Base-by-base conservation (phyloP, 306 rosid genomes). In the Ziziphus jujuba region DNA sequence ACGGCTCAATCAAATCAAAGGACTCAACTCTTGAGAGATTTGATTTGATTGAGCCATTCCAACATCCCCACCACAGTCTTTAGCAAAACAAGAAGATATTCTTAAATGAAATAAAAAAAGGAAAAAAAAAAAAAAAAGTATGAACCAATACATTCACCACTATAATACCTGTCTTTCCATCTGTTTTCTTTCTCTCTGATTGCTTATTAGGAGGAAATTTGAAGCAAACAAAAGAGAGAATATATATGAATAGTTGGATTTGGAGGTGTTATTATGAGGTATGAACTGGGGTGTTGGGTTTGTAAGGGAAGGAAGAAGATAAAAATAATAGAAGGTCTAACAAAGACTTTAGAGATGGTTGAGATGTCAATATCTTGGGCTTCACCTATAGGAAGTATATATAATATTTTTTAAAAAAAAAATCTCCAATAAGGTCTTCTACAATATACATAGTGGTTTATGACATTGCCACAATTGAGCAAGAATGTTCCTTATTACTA, bases 1-100 rank as follows among this genome's bases (percentile, higher is more conserved):
- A 81, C 93, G 91, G 84, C 95, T 88, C 91, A 88, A 91, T 88
- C 92, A 86, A 40, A 91, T 47, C 64, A 84, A 91, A 88, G 65
- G 81, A 84, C 88, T 81, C 83, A 61, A 58, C 35, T 34, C 65
- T 25, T 50, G 79, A 66, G 89, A 84, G 80, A 82, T 88, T 88
- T 88, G 72, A 81, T 88, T 88, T 83, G 91, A 84, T 88, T 88
- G 91, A 91, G 55, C 79, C 69, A 70, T 83, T 66, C 97, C 97
- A 91, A 91, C 83, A 86, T 86, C 93, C 1, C 38, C 55, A 19
- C 8, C 22, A 31, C 59, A 45, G 9, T 63, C 16, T 68, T 50
- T 38, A 56, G 15, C 63, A 38, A 38, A 49, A 31, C 68, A 56
- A 72, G 40, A 61, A 49, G 22, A 22, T 38, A 44, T 38, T 8